Percentiles rank a stretch among this genome's conserved stretches.
Evolutionary conservation across 257 asterid species (phyloP).

Genomic region (Nicotiana tomentosiformis): DNA sequence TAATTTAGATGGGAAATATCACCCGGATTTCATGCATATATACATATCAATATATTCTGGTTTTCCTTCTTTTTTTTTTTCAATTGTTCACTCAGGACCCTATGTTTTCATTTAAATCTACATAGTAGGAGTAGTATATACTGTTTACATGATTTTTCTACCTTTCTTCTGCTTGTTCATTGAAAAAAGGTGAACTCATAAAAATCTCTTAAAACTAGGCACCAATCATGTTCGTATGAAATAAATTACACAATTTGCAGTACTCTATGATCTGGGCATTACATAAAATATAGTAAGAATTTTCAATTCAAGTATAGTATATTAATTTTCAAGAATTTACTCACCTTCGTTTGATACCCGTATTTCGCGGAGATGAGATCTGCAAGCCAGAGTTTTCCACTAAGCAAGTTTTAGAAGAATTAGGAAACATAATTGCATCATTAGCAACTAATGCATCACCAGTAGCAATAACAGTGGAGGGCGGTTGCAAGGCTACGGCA

Average conservation of each 20-base stretch:
- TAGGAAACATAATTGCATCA: slow-evolving; percentile 25
- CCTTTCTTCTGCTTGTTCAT: background rate
- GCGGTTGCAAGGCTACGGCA: background rate
- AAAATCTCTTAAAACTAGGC: slow-evolving; percentile 5
- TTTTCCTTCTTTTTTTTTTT: background rate
- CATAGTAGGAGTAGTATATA: background rate
- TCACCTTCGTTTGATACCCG: slow-evolving; percentile 93
- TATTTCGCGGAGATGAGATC: slow-evolving; percentile 94
- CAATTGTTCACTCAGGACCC: background rate
- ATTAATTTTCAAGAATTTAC: background rate
- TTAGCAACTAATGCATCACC: slow-evolving; percentile 18
- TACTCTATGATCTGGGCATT: slow-evolving; percentile 6
- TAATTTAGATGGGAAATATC: background rate
- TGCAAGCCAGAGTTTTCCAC: slow-evolving; percentile 45
- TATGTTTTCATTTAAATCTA: background rate
- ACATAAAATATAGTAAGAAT: slow-evolving; percentile 18
- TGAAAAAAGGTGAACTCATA: background rate
- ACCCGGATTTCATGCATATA: background rate
- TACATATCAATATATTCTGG: background rate
- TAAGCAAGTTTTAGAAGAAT: slow-evolving; percentile 41
- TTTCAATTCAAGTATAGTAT: background rate
- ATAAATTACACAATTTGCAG: background rate
- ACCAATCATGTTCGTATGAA: background rate
- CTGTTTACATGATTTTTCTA: background rate
- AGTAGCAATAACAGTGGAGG: background rate